Evolutionary conservation across 2,329 filamentous ascomycete species (phyloP).

Genomic region (Fusarium concolor): DNA sequence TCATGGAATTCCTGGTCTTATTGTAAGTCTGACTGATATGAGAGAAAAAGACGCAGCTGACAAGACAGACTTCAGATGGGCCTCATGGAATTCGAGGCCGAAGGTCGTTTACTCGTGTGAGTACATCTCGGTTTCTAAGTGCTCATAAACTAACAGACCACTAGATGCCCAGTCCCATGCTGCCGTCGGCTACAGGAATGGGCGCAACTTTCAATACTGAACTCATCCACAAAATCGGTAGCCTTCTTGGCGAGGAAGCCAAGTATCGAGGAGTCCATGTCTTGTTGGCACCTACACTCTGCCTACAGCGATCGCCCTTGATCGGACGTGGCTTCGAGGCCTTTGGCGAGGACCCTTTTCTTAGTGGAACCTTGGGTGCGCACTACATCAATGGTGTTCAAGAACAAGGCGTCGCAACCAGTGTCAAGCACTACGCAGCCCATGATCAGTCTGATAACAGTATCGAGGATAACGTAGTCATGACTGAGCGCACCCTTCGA

Average conservation of each 20-base stretch:
- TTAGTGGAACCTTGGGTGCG: conserved; percentile 53
- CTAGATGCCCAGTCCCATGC: conserved; percentile 55
- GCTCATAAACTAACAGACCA: neutral
- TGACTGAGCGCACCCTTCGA: conserved; percentile 38
- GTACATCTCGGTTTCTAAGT: neutral
- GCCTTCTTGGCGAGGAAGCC: conserved; percentile 65
- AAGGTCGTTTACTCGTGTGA: conserved; percentile 37
- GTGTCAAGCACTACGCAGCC: conserved; percentile 57
- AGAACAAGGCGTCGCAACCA: conserved; percentile 53
- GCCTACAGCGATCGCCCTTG: conserved; percentile 56
- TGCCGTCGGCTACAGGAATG: conserved; percentile 52
- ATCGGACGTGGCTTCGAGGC: conserved; percentile 58
- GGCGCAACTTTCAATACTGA: conserved; percentile 72
- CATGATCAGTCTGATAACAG: conserved; percentile 52
- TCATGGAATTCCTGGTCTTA: conserved; percentile 31
- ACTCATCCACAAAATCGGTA: conserved; percentile 67
- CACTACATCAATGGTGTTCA: conserved; percentile 53
- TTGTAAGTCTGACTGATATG: conserved; percentile 9
- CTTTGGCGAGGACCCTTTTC: conserved; percentile 55
- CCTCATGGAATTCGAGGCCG: conserved; percentile 42
- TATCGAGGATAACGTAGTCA: conserved; percentile 39
- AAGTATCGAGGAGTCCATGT: conserved; percentile 73
- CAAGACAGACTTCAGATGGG: conserved; percentile 35
- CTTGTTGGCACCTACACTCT: conserved; percentile 56
- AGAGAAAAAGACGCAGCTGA: neutral